Base-by-base conservation (phyloP, 805 yeast species). In the Wickerhamiella musiphila region DNA sequence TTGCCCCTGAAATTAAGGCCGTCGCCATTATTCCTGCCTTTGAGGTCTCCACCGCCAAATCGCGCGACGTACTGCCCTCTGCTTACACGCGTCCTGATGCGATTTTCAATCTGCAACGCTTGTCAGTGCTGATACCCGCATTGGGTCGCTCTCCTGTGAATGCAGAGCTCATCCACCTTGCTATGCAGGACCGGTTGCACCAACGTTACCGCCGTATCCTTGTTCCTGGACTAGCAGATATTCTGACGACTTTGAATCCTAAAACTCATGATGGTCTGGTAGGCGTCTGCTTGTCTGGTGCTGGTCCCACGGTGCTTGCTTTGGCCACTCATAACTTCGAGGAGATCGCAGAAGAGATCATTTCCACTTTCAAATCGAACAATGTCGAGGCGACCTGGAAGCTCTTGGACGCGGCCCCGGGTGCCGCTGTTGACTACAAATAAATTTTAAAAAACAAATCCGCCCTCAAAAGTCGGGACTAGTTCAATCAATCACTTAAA, bases 131-230 rank as follows among this genome's bases (percentile, higher is more conserved):
- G 43, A 90, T 96, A 18, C 75, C 90, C 5, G 94, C 95, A 0
- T 69, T 90, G 48, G 77, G 93, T n/a, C 67, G 73, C 46, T 70
- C 71, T 8, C 77, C 82, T 15, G 94, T 93, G 25, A 73, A 78
- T 49, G 68, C 92, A 19, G 73, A 72, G 36, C 62, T 84, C 42
- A 83, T 90, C 43, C 83, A 78, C 55, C 77, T 86, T 39, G 81
- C 96, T 12, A 90, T 90, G 96, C 93, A 82, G 58, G 98, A 90
- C 56, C 75, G 77, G 49, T 68, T 90, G 24, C 98, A 90, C 58
- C 98, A 90, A 56, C 94, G 95, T n/a, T 90, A 86, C 65, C 70
- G 98, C 50, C 73, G 83, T 49, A 73, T 74, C 10, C 66, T 86
- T 44, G 81, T 90, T 36, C 98, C 98, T 4, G 98, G 96, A 0